Percentiles rank a stretch among this genome's conserved stretches.
phyloP scores from a whole-genome alignment of 176 grass and related monocot genomes.

The Musa acuminata region DNA sequence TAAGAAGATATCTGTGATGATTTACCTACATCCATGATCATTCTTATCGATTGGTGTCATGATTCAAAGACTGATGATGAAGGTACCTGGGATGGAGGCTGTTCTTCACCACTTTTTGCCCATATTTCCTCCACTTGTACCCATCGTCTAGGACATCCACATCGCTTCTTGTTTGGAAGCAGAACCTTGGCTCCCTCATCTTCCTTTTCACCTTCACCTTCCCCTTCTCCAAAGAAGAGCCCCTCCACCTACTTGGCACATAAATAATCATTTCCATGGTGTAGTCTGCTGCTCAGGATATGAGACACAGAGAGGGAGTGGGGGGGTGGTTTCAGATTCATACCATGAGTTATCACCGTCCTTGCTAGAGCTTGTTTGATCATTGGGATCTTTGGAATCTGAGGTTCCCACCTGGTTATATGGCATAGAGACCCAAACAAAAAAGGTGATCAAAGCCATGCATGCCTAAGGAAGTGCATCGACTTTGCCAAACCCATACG shows the following conservation, averaged over 20 bases:
- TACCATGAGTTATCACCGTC: conserved; percentile 22
- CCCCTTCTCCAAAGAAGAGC: conserved; percentile 43
- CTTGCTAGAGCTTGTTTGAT: conserved; percentile 14
- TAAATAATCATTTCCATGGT: too few relatives aligned
- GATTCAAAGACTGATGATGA: too few relatives aligned
- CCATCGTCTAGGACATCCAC: conserved; percentile 92
- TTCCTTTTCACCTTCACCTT: conserved; percentile 92
- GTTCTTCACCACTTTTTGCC: conserved; percentile 97
- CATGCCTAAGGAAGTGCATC: too few relatives aligned
- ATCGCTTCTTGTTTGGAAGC: conserved; percentile 97
- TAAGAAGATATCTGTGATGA: too few relatives aligned
- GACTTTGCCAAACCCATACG: too few relatives aligned
- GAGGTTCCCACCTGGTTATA: conserved; percentile 2
- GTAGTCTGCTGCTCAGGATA: too few relatives aligned
- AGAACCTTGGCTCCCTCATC: conserved; percentile 97
- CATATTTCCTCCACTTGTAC: conserved; percentile 99
- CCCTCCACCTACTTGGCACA: conserved; percentile 48
- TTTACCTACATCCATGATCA: too few relatives aligned
- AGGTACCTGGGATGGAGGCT: conserved; percentile 87
- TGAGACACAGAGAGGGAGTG: too few relatives aligned
- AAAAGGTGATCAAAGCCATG: background rate
- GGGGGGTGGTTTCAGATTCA: too few relatives aligned
- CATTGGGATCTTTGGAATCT: conserved; percentile 10
- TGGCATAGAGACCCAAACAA: background rate
- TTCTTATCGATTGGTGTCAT: too few relatives aligned